These are phyloP conservation scores for Fusarium begoniae DNA, from an alignment of 2,329 filamentous ascomycete species.

Conservation along the genomic window DNA sequence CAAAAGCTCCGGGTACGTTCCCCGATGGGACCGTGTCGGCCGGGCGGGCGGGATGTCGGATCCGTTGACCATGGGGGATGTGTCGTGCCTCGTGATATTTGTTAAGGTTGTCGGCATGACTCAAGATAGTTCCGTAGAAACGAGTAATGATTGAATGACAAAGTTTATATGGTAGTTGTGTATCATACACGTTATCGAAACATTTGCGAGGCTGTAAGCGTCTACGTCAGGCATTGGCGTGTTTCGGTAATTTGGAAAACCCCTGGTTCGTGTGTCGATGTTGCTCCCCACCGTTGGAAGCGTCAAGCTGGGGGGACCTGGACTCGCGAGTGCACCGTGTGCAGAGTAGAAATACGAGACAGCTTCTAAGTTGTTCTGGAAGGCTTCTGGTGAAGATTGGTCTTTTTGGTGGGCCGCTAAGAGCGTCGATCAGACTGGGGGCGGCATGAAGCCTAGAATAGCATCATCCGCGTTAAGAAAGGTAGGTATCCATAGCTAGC, in stretches of 20 bases:
- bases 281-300: constrained; percentile 14
- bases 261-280: constrained; percentile 6
- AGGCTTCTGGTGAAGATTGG: constrained; percentile 35
- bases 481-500: not conserved
- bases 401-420: constrained; percentile 16
- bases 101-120: constrained; percentile 20
- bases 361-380: constrained; percentile 36
- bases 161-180: constrained; percentile 3
- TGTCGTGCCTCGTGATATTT: constrained; percentile 1
- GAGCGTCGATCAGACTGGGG: constrained; percentile 11
- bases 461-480: not conserved
- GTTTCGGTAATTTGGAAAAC: constrained; percentile 11
- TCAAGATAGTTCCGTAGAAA: constrained; percentile 19
- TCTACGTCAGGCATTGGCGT: constrained; percentile 9
- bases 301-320: not conserved
- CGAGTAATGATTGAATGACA: constrained; percentile 6
- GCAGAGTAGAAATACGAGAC: constrained; percentile 18
- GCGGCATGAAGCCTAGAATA: constrained; percentile 15
- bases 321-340: constrained; percentile 1
- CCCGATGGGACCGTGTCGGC: constrained; percentile 35
- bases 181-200: constrained; percentile 1
- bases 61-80: constrained; percentile 30
- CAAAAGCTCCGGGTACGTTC: constrained; percentile 25
- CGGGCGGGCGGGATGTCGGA: constrained; percentile 32
- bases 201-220: constrained; percentile 3